Base-by-base conservation (phyloP, 768 basidiomycete genomes). In the Pleurotus tuber-regium region DNA sequence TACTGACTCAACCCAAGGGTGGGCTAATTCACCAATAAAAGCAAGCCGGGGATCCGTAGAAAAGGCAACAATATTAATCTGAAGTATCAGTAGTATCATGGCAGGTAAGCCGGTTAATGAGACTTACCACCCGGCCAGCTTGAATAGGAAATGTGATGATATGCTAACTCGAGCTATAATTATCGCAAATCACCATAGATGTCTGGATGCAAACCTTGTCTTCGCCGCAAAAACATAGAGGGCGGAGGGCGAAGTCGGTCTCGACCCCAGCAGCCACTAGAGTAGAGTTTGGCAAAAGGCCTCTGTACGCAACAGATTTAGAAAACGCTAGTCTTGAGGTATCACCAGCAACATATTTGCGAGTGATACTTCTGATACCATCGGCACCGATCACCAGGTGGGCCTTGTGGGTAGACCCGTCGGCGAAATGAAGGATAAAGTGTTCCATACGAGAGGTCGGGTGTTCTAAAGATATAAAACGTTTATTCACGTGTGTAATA, bases 341-440 rank as follows among this genome's bases (percentile, higher is more conserved):
- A 1, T 57, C 60, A n/a, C 64, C 68, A 2, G 65, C 57, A 12
- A 81, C 71, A 44, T 64, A 66, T 33, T 54, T 55, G 31, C 80
- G 74, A 14, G 71, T 62, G 3, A 62, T 56, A 55, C 81, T 83
- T 64, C 78, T 83, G 43, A 76, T 68, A 6, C 80, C 80, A 52
- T 82, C 79, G 3, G 76, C 75, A 56, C 77, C 79, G 31, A 83
- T 65, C 4, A 82, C 68, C 4, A 82, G 58, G 51, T 80, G 76
- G 3, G 77, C 65, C 54, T 73, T 70, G 51, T 75, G 64, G 0
- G 63, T 68, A 10, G 73, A 75, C 5, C 76, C 76, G 54, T 83
- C 81, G 5, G 70, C 57, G 53, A 83, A 84, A 21, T 70, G 65
- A 4, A 83, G 59, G 6, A 66, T 54, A 5, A 70, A 61, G 3